Evolutionary conservation across 139 green algal species (phyloP), one percentile per base, ranked within the genome.

Genomic region (Eudorina sp.): DNA sequence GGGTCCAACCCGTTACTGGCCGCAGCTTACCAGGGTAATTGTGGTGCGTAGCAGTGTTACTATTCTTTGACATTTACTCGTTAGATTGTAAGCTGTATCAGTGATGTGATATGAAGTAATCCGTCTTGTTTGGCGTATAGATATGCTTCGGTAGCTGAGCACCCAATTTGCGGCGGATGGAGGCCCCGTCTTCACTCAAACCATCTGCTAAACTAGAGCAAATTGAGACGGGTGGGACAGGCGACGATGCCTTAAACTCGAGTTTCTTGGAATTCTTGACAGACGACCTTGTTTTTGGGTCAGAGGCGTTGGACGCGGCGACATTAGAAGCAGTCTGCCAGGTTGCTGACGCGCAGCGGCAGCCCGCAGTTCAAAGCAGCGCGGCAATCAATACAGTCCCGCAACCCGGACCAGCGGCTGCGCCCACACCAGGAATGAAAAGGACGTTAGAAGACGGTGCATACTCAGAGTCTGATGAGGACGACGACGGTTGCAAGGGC

Each of bases 241-340:
- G 45, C 5, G 45, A 81, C 18, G 75, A 68, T 34, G 51, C 48
- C 8, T 19, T 69, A 51, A 83, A 83, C 51, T 70, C 31, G 36
- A 70, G 48, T 11, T 90, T 82, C 64, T 58, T 86, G 16, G 64
- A 90, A 3, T 90, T 90, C 86, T 69, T 90, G 0, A 82, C 31
- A 19, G 86, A 90, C 14, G 76, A 85, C 25, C 62, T 84, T 18
- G 62, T 77, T 8, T 86, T 90, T 48, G 77, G 76, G 38, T 66
- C 62, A 25, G 86, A 85, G 4, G 46, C 60, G 0, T 62, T 90
- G 14, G 86, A 90, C 38, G 8, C 77, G 0, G 34, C 62, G 45
- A 90, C 86, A 4, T 58, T 90, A 27, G 45, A 68, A n/a, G 86
- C 86, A 2, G 75, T 86, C 3, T 81, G 46, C 62, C 53, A 82